Percentiles rank a stretch among this genome's conserved stretches.
phyloP scores from a whole-genome alignment of 1,284 basidiomycete genomes.

The Chalciporus sp. region DNA sequence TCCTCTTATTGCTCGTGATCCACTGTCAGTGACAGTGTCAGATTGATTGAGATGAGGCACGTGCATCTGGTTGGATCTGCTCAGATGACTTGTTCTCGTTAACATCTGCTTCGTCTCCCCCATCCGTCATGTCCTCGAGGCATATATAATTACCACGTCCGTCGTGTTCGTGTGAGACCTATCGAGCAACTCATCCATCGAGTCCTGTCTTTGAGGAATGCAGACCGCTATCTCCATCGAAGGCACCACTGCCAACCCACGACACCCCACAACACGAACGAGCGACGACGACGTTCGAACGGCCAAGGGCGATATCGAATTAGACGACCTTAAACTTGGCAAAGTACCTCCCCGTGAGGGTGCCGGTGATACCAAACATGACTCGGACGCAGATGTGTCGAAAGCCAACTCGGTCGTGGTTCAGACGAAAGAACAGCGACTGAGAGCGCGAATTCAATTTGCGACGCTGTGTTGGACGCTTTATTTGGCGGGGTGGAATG shows the following conservation, averaged over 20 bases:
- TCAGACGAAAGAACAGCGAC: conserved; percentile 22
- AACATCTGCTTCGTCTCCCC: not conserved
- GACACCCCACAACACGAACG: conserved; percentile 6
- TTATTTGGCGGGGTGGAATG: conserved; percentile 36
- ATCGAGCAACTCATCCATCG: not conserved
- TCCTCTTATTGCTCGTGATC: not conserved
- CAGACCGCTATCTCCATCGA: conserved; percentile 8
- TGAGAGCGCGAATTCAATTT: conserved; percentile 30
- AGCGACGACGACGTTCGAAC: conserved; percentile 1
- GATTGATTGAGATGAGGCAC: not conserved
- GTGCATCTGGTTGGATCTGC: not conserved
- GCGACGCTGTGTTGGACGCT: conserved; percentile 34
- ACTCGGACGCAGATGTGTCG: not conserved
- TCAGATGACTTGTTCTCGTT: not conserved
- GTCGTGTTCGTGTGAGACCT: not conserved
- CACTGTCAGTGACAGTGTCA: too few relatives aligned
- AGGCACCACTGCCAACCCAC: conserved; percentile 8
- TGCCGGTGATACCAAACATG: not conserved
- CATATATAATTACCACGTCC: conserved; percentile 13
- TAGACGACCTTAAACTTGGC: conserved; percentile 10
- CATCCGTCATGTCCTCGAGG: not conserved
- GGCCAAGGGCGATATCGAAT: conserved; percentile 8
- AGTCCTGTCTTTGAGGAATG: conserved; percentile 10
- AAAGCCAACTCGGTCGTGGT: not conserved
- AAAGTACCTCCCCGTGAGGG: not conserved